Evolutionary conservation across 345 rosid genomes (phyloP).

Genomic region (Hibiscus mutabilis): DNA sequence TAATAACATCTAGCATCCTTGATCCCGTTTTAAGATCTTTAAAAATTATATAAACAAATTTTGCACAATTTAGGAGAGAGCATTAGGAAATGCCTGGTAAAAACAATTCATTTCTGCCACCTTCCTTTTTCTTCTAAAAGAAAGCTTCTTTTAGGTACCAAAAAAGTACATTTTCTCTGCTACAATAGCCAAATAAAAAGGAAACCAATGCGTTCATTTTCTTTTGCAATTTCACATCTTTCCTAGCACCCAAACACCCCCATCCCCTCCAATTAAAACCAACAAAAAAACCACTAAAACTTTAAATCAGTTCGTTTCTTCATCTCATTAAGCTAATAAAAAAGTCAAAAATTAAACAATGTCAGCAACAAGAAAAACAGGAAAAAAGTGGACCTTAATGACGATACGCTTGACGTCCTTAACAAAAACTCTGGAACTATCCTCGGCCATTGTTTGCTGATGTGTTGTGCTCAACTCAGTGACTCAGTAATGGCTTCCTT

Average conservation of each 20-base stretch:
- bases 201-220: not conserved
- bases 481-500: not conserved
- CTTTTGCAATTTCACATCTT: not conserved
- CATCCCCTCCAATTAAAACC: not conserved
- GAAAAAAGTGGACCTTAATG: conserved; percentile 47
- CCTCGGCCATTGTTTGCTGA: conserved; percentile 27
- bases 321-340: not conserved
- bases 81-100: not conserved
- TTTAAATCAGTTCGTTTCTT: not conserved
- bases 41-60: not conserved
- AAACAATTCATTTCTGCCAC: not conserved
- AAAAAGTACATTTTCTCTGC: not conserved
- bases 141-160: not conserved
- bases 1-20: not conserved
- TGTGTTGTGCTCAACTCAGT: not conserved
- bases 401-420: conserved; percentile 85
- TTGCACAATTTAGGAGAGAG: not conserved
- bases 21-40: not conserved
- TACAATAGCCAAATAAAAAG: not conserved
- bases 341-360: not conserved
- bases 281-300: not conserved
- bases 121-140: not conserved
- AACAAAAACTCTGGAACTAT: conserved; percentile 62
- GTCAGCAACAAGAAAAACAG: not conserved
- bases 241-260: not conserved